Percentiles rank a stretch among this genome's conserved stretches.
Evolutionary conservation across 2,329 filamentous ascomycete species (phyloP).

Genomic region (Aspergillus ochraceoroseus): DNA sequence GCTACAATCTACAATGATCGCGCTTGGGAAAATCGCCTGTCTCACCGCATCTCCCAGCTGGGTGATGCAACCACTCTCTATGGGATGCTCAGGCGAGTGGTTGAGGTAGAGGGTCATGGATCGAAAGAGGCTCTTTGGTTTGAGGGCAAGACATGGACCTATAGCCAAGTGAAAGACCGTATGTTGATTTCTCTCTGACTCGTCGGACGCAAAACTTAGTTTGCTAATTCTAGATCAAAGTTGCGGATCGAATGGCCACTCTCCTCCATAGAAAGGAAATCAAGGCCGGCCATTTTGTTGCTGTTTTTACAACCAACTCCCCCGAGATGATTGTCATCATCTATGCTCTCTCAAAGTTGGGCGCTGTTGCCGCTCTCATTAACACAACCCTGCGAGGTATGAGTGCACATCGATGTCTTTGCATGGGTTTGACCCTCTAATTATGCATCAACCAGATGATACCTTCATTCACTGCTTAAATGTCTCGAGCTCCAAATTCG

Average conservation of each 20-base stretch:
- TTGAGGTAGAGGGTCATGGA: conserved; percentile 39
- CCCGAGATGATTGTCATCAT: conserved; percentile 47
- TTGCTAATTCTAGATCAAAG: conserved; percentile 24
- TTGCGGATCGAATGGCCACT: conserved; percentile 44
- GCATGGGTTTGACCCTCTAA: not conserved
- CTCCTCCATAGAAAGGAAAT: conserved; percentile 39
- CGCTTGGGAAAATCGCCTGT: conserved; percentile 33
- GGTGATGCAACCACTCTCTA: conserved; percentile 43
- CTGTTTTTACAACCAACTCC: conserved; percentile 48
- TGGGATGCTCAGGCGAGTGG: conserved; percentile 40
- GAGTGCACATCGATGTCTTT: not conserved
- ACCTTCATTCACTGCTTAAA: conserved; percentile 46
- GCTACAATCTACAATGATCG: conserved; percentile 33
- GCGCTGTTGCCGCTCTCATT: conserved; percentile 45
- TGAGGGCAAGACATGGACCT: conserved; percentile 48
- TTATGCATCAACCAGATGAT: conserved; percentile 30
- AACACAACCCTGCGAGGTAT: conserved; percentile 47
- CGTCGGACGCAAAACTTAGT: not conserved
- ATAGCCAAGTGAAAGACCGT: conserved; percentile 44
- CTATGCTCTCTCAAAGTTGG: conserved; percentile 46
- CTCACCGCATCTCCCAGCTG: conserved; percentile 34
- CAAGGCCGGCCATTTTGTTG: conserved; percentile 41
- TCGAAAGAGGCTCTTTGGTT: conserved; percentile 46
- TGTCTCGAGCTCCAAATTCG: conserved; percentile 39
- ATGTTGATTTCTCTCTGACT: conserved; percentile 15